phyloP scores from a whole-genome alignment of 495 filamentous ascomycete species.

The Tuber melanosporum region DNA sequence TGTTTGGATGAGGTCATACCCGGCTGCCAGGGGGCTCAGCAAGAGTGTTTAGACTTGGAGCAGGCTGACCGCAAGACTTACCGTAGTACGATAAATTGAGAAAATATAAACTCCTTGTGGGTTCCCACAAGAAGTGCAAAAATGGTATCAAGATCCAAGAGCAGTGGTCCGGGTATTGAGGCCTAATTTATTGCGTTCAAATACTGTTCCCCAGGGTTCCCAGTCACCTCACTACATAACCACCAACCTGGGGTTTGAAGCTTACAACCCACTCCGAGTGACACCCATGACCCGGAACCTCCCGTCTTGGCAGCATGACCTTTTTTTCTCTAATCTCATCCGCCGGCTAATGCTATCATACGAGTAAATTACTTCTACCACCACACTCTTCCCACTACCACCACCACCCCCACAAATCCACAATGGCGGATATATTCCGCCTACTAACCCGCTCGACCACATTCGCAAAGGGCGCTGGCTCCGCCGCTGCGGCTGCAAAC shows the following conservation, averaged over 20 bases:
- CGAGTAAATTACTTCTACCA: neutral
- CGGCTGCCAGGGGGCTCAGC: neutral
- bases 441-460: conserved; percentile 60
- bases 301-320: conserved; percentile 25
- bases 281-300: conserved; percentile 12
- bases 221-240: neutral
- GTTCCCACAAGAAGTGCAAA: neutral
- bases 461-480: conserved; percentile 39
- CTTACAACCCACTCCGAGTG: neutral
- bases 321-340: conserved; percentile 3
- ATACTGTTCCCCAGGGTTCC: neutral
- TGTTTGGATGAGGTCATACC: neutral
- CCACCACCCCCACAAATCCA: neutral
- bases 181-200: conserved; percentile 3
- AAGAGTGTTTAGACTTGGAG: neutral
- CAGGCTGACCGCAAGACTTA: neutral
- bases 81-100: neutral
- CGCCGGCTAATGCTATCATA: too few relatives aligned
- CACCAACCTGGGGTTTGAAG: neutral
- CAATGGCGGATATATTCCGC: conserved; percentile 54
- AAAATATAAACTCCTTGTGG: neutral
- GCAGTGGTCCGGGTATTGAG: conserved; percentile 1
- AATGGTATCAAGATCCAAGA: neutral
- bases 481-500: conserved; percentile 44
- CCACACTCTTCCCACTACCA: neutral